These are phyloP conservation scores for Pythium angustatum DNA, from an alignment of 352 stramenopile genomes.

Conservation along the genomic window DNA sequence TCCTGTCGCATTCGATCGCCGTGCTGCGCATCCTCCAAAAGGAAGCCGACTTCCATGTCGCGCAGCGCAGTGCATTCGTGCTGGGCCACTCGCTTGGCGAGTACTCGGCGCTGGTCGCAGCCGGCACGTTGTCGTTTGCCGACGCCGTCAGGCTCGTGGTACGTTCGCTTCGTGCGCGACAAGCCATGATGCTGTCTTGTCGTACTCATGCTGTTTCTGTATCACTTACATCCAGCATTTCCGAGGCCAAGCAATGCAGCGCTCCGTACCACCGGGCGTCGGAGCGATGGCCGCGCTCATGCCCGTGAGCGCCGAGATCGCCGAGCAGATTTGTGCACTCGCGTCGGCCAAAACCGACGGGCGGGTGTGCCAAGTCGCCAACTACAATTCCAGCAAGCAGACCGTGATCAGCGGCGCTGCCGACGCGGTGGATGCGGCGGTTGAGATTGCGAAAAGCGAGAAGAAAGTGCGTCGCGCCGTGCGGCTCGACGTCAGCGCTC, in stretches of 20 bases:
- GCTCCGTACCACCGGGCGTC: constrained; percentile 47
- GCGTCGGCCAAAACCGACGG: constrained; percentile 36
- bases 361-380: constrained; percentile 73
- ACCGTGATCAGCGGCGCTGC: constrained; percentile 74
- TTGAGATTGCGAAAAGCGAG: constrained; percentile 58
- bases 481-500: constrained; percentile 76
- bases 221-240: too few relatives aligned
- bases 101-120: constrained; percentile 83
- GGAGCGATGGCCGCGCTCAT: constrained; percentile 83
- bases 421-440: constrained; percentile 49
- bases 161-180: constrained; percentile 1
- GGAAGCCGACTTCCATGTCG: constrained; percentile 48
- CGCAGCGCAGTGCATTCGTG: constrained; percentile 36
- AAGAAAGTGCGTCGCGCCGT: constrained; percentile 74
- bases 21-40: constrained; percentile 73
- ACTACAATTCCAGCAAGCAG: constrained; percentile 90
- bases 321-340: constrained; percentile 55
- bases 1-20: constrained; percentile 78
- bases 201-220: too few relatives aligned
- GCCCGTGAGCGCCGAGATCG: constrained; percentile 49
- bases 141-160: constrained; percentile 72
- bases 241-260: constrained; percentile 71
- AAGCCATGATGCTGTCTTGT: too few relatives aligned
- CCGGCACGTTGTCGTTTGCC: constrained; percentile 59
- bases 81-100: constrained; percentile 86